phyloP scores from a whole-genome alignment of 441 rosid genomes.

The Dalechampia spathulata region DNA sequence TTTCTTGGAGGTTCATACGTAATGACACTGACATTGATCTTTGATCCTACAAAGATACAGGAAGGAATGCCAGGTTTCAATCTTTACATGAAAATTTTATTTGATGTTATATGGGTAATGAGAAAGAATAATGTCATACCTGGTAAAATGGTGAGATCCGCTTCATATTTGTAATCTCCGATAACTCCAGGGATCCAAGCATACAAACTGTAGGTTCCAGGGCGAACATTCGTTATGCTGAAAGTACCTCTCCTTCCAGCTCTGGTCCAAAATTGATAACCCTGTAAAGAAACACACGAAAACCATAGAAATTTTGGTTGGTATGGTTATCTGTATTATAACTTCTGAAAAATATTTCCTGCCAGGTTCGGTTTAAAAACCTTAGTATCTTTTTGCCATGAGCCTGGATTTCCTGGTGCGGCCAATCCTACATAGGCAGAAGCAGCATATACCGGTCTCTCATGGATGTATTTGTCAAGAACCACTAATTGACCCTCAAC shows the following conservation, averaged over 20 bases:
- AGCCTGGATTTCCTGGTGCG: conserved; percentile 43
- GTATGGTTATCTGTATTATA: too few species aligned
- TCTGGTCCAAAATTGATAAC: conserved; percentile 67
- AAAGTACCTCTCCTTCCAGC: conserved; percentile 38
- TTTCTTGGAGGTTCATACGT: conserved; percentile 47
- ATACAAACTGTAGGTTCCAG: conserved; percentile 47
- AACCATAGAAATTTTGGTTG: too few species aligned
- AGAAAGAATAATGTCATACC: conserved; percentile 24
- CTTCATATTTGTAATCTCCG: conserved; percentile 42
- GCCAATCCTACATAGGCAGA: conserved; percentile 59
- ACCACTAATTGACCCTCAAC: conserved; percentile 47
- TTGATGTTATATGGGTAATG: too few species aligned
- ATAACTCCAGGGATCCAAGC: conserved; percentile 57
- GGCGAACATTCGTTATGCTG: conserved; percentile 37
- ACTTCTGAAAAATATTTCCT: too few species aligned
- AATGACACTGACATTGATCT: conserved; percentile 26
- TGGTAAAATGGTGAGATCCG: conserved; percentile 21
- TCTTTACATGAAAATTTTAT: too few species aligned
- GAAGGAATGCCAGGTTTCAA: too few species aligned
- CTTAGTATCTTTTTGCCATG: conserved; percentile 71
- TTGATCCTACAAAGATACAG: conserved; percentile 23
- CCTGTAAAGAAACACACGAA: too few species aligned
- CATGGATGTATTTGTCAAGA: conserved; percentile 31
- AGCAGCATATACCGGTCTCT: conserved; percentile 8
- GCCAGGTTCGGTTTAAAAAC: conserved; percentile 20